These are phyloP conservation scores for Boletus vermiculosoides DNA, from an alignment of 768 basidiomycete species.

Conservation along the genomic window DNA sequence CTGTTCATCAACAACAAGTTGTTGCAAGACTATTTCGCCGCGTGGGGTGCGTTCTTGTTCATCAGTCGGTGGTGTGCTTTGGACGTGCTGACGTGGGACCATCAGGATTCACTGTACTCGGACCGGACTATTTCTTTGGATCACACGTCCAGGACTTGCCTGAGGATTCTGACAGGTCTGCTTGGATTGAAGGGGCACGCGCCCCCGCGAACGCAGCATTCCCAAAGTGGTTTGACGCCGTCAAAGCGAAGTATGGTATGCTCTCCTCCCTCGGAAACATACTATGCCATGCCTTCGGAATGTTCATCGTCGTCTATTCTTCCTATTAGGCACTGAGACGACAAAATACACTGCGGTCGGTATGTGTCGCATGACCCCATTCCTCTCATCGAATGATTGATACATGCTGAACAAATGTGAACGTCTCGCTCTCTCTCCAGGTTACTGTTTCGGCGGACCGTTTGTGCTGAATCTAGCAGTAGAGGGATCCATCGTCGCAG, in stretches of 20 bases:
- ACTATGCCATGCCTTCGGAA: neutral
- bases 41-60: constrained; percentile 42
- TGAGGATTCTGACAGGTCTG: constrained; percentile 27
- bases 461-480: constrained; percentile 46
- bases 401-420: too few species aligned
- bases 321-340: constrained; percentile 25
- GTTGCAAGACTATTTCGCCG: constrained; percentile 60
- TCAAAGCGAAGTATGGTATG: constrained; percentile 49
- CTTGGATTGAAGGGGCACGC: constrained; percentile 39
- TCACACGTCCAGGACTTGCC: constrained; percentile 40
- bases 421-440: constrained; percentile 22
- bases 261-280: neutral
- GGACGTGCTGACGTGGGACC: neutral
- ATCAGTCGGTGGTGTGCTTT: neutral
- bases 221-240: constrained; percentile 50
- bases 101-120: constrained; percentile 55
- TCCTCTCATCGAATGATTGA: too few species aligned
- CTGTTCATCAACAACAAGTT: constrained; percentile 55
- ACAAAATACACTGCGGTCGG: constrained; percentile 45
- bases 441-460: constrained; percentile 58
- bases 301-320: too few species aligned
- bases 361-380: constrained; percentile 17
- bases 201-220: constrained; percentile 37
- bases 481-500: constrained; percentile 43
- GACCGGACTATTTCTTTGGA: constrained; percentile 62